These are phyloP conservation scores for Penstemon eatonii DNA, from an alignment of 257 asterid genomes.

Conservation along the genomic window DNA sequence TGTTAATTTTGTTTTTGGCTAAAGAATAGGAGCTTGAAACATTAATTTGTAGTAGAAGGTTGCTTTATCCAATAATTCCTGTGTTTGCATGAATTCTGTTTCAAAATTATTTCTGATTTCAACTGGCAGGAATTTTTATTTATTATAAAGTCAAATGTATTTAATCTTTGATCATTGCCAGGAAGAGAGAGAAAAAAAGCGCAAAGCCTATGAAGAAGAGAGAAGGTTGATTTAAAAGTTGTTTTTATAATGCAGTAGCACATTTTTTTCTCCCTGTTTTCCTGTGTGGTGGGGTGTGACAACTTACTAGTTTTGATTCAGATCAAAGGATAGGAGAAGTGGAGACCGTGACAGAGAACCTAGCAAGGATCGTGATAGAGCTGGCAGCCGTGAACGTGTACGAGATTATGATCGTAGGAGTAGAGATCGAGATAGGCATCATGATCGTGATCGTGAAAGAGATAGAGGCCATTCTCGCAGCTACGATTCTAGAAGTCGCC, in stretches of 20 bases:
- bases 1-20: too few relatives aligned
- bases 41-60: too few relatives aligned
- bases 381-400: slow-evolving; percentile 59
- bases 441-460: slow-evolving; percentile 49
- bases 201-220: slow-evolving; percentile 80
- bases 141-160: slow-evolving; percentile 11
- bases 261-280: not conserved
- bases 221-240: slow-evolving; percentile 46
- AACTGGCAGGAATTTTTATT: not conserved
- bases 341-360: slow-evolving; percentile 69
- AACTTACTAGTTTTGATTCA: slow-evolving; percentile 28
- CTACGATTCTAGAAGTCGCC: slow-evolving; percentile 75
- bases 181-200: slow-evolving; percentile 84
- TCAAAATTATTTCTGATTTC: not conserved
- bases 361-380: slow-evolving; percentile 69
- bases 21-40: too few relatives aligned
- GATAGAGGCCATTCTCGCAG: slow-evolving; percentile 68
- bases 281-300: slow-evolving; percentile 16
- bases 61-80: too few relatives aligned
- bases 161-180: slow-evolving; percentile 43
- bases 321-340: slow-evolving; percentile 71
- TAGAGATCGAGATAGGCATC: slow-evolving; percentile 62
- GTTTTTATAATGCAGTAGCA: not conserved
- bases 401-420: slow-evolving; percentile 69
- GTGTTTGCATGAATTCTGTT: slow-evolving; percentile 3